Conservation (phyloP, 345 rosid species). For the Eucalyptus cloeziana region DNA sequence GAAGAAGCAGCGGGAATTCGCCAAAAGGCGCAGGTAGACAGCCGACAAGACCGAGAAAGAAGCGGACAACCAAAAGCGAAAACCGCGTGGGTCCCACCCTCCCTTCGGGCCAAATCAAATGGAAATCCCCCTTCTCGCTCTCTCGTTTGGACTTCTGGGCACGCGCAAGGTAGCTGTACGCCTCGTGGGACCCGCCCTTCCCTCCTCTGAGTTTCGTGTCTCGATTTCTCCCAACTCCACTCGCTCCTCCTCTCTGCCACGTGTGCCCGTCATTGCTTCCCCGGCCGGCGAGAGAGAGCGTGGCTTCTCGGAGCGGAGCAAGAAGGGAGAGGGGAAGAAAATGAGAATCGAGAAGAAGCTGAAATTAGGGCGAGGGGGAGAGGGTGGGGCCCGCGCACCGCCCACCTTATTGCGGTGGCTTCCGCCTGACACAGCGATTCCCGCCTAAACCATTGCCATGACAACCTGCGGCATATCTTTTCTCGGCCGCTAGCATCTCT, state of each 20-base stretch:
- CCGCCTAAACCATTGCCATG: background rate
- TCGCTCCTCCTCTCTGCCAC: background rate
- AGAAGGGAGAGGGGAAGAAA: background rate
- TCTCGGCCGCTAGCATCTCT: background rate
- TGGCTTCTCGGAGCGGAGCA: background rate
- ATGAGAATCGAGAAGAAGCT: background rate
- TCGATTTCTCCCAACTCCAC: background rate
- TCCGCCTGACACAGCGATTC: background rate
- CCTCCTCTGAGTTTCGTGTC: background rate
- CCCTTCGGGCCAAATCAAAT: background rate
- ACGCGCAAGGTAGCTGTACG: background rate
- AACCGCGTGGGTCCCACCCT: background rate
- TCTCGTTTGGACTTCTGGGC: background rate
- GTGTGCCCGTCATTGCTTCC: background rate
- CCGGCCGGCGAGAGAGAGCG: background rate
- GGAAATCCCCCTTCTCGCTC: background rate
- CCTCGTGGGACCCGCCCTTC: background rate
- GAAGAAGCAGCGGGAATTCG: background rate
- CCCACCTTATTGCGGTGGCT: background rate
- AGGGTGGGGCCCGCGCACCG: background rate
- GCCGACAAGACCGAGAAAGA: background rate
- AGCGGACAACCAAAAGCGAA: background rate
- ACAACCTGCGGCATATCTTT: too few relatives aligned
- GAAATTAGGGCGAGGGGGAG: background rate
- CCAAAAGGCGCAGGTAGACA: background rate